These are phyloP conservation scores for Metschnikowia aberdeeniae DNA, from an alignment of 805 yeast species.

Conservation along the genomic window DNA sequence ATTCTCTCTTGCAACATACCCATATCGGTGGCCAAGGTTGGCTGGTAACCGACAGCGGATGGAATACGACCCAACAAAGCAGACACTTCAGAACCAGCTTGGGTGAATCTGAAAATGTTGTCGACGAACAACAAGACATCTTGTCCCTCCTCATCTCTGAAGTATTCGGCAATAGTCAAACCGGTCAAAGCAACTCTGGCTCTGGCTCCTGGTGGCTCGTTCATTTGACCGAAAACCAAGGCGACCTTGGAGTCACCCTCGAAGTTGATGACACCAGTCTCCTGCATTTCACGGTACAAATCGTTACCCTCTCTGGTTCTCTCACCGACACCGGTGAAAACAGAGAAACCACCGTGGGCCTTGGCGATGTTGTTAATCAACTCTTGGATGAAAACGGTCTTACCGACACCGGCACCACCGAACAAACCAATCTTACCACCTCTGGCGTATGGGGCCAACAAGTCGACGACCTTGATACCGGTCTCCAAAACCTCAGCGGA, in stretches of 20 bases:
- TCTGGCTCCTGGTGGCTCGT: constrained; percentile 99
- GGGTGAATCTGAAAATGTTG: constrained; percentile 99
- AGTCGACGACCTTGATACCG: constrained; percentile 99
- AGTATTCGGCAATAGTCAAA: constrained; percentile 99
- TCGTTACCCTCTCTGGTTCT: constrained; percentile 99
- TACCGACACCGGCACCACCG: constrained; percentile 99
- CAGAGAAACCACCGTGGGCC: constrained; percentile 99
- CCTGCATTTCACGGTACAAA: constrained; percentile 99
- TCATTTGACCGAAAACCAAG: constrained; percentile 99
- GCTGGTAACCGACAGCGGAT: constrained; percentile 99
- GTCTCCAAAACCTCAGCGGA: constrained; percentile 98
- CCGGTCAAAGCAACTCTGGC: constrained; percentile 99
- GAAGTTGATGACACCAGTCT: constrained; percentile 99
- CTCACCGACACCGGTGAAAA: constrained; percentile 99
- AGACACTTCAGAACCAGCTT: constrained; percentile 99
- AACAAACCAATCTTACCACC: constrained; percentile 99
- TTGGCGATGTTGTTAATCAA: constrained; percentile 99
- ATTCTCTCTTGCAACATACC: constrained; percentile 99
- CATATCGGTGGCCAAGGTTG: constrained; percentile 99
- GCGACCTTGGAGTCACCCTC: constrained; percentile 99
- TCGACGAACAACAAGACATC: constrained; percentile 99
- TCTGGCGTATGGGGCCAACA: constrained; percentile 99
- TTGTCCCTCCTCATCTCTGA: constrained; percentile 99
- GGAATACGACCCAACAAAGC: constrained; percentile 99
- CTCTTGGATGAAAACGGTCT: constrained; percentile 99